Evolutionary conservation across 768 basidiomycete genomes (phyloP).

Genomic region (Leccinum subgranulosum): DNA sequence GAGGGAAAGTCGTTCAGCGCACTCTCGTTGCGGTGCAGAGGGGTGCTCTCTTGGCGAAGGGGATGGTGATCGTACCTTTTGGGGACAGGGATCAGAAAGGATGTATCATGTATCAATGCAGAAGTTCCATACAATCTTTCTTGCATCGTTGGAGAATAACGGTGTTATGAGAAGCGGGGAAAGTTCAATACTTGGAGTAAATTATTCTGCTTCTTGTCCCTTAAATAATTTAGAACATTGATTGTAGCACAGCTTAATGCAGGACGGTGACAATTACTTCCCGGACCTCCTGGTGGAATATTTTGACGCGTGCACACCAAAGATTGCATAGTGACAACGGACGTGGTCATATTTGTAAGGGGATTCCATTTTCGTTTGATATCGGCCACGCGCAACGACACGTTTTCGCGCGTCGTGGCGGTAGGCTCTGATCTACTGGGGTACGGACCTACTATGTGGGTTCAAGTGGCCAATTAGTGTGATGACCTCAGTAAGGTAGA

Average conservation of each 20-base stretch:
- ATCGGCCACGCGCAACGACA: not conserved
- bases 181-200: not conserved
- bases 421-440: not conserved
- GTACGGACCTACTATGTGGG: not conserved
- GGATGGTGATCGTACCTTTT: not conserved
- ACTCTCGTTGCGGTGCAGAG: not conserved
- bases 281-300: not conserved
- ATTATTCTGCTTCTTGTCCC: not conserved
- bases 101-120: not conserved
- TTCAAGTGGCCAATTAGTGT: not conserved
- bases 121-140: conserved; percentile 3
- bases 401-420: not conserved
- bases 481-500: not conserved
- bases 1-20: not conserved
- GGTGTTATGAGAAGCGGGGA: not conserved
- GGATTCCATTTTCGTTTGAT: not conserved
- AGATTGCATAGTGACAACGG: not conserved
- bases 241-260: conserved; percentile 11
- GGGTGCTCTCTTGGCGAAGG: not conserved
- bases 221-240: conserved; percentile 8
- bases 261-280: not conserved
- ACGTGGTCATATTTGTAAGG: not conserved
- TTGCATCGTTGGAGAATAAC: conserved; percentile 8
- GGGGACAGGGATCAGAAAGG: not conserved
- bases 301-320: not conserved